These are phyloP conservation scores for Neonectria neomacrospora DNA, from an alignment of 2,329 filamentous ascomycete genomes.

Conservation along the genomic window DNA sequence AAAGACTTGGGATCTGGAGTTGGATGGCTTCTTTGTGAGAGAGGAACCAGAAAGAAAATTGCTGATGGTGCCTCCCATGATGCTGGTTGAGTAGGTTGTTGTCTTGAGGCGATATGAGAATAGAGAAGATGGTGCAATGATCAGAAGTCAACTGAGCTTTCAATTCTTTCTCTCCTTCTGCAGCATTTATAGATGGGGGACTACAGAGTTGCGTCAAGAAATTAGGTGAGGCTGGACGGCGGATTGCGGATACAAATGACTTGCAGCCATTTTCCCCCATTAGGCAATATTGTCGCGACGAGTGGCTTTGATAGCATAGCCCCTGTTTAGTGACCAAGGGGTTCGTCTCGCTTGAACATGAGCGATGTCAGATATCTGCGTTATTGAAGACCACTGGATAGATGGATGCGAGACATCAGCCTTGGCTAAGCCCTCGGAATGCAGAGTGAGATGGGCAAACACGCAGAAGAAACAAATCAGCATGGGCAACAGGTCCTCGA, in stretches of 20 bases:
- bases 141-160: too few species aligned
- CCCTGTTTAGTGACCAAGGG: background rate
- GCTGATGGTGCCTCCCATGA: constrained; percentile 29
- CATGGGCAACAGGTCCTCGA: background rate
- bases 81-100: background rate
- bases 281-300: constrained; percentile 1
- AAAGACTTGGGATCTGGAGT: constrained; percentile 24
- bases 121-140: background rate
- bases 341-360: background rate
- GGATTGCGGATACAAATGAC: background rate
- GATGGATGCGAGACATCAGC: background rate
- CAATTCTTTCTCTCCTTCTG: background rate
- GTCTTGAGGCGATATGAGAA: too few species aligned
- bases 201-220: background rate
- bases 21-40: constrained; percentile 16
- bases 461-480: background rate
- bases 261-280: background rate
- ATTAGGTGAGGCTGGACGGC: background rate
- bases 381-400: background rate
- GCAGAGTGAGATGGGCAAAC: background rate
- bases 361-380: background rate
- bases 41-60: constrained; percentile 29
- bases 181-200: background rate
- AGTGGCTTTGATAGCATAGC: background rate
- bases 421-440: background rate